Base-by-base conservation (phyloP, 2,329 filamentous ascomycete genomes). In the Phyllosticta citriasiana region DNA sequence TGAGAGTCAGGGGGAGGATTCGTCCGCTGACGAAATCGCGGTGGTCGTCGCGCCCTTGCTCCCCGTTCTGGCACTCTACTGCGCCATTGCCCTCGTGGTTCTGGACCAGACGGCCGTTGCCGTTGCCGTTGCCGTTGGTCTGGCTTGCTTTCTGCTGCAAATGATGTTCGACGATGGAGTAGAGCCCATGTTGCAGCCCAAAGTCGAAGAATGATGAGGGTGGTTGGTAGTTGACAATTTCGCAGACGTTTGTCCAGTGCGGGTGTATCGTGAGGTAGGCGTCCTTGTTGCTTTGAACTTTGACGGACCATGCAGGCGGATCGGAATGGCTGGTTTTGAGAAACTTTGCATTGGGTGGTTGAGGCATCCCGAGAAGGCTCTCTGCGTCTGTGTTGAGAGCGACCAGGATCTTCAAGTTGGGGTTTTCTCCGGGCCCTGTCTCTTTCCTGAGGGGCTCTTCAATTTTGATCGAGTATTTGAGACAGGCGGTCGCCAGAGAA, bases 121-220 rank as follows among this genome's bases (percentile, higher is more conserved):
- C 33, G 33, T 40, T 40, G 33, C 33, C 33, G 9, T 40, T 40
- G 33, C 9, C 10, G 33, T 40, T 40, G 2, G 10, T 22, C 19
- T 22, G 19, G 2, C 19, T 22, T 6, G 27, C 6, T 8, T 6
- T 26, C 24, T 60, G 40, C 14, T 19, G 16, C 24, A 60, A 52
- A 22, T 35, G 33, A 25, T 60, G 22, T 10, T 55, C 53, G 40
- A 60, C 53, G 26, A 54, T 51, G 35, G 58, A 60, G 53, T 55
- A 55, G 25, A 60, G 55, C n/a, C 53, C 53, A 24, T 26, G 27
- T 10, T 50, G 35, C 25, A 60, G 55, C 25, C 35, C 53, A 22
- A 60, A 60, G n/a, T 60, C 58, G 19, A 60, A 60, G 25, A 60
- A 55, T 16, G 52, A 55, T 3, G 58, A 60, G 2, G 58, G 58